A percentile compares a stretch with the other conserved stretches of the same genome.
These are phyloP conservation scores for Macrophomina pseudophaseolina DNA, from an alignment of 2,329 filamentous ascomycete species.

Conservation along the genomic window DNA sequence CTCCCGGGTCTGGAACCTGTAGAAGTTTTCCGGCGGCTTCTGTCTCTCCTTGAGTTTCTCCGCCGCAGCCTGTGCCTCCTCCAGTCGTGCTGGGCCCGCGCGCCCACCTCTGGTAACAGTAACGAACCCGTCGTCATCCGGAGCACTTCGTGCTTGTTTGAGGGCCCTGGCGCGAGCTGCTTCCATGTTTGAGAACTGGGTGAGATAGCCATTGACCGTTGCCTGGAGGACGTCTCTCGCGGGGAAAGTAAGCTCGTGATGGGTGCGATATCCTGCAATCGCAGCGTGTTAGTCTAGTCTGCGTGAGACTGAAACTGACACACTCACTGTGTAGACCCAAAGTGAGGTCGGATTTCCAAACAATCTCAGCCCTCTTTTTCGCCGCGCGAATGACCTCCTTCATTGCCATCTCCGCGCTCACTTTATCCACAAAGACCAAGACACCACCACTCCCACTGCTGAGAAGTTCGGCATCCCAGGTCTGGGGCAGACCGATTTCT, in stretches of 20 bases:
- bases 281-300: background rate
- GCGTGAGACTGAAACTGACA: background rate
- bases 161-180: conserved; percentile 67
- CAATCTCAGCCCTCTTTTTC: conserved; percentile 63
- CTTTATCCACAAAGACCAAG: conserved; percentile 81
- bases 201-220: conserved; percentile 84
- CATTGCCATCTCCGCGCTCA: conserved; percentile 75
- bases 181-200: conserved; percentile 71
- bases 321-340: conserved; percentile 60
- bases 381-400: conserved; percentile 72
- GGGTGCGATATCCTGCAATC: conserved; percentile 60
- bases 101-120: conserved; percentile 83
- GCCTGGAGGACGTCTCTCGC: conserved; percentile 69
- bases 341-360: conserved; percentile 65
- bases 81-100: conserved; percentile 73
- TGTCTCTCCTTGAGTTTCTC: conserved; percentile 64
- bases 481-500: conserved; percentile 64
- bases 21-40: conserved; percentile 74
- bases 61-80: conserved; percentile 67
- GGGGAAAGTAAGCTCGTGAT: conserved; percentile 75
- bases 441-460: conserved; percentile 79
- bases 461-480: conserved; percentile 75
- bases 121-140: conserved; percentile 94
- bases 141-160: conserved; percentile 72
- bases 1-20: conserved; percentile 82